Conservation (phyloP, 345 rosid genomes). For the Moringa oleifera region DNA sequence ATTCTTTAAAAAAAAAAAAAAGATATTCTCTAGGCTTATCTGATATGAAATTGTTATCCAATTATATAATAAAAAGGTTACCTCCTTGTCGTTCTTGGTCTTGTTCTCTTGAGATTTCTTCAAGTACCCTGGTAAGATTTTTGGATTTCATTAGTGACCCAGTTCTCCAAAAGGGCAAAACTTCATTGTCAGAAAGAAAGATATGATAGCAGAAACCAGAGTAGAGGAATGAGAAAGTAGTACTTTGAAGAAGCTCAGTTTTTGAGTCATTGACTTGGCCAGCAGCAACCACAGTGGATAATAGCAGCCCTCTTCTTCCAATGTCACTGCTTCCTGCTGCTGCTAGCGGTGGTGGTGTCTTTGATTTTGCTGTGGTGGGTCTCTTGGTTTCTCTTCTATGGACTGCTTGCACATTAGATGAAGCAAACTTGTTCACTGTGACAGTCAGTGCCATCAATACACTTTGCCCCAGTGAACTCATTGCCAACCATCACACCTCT, state of each 20-base stretch:
- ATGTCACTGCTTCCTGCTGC: constrained; percentile 20
- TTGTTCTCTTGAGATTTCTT: constrained; percentile 86
- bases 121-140: constrained; percentile 45
- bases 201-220: too few relatives aligned
- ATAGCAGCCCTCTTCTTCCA: constrained; percentile 53
- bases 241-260: constrained; percentile 73
- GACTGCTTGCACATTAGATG: constrained; percentile 69
- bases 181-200: neutral
- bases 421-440: constrained; percentile 77
- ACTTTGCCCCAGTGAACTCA: constrained; percentile 65
- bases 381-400: constrained; percentile 42
- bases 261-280: constrained; percentile 40
- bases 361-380: constrained; percentile 1
- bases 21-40: neutral
- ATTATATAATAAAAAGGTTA: too few relatives aligned
- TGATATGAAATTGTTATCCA: too few relatives aligned
- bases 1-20: too few relatives aligned
- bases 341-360: too few relatives aligned
- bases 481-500: constrained; percentile 22
- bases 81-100: constrained; percentile 85
- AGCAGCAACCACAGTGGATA: constrained; percentile 47
- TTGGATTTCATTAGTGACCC: neutral
- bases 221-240: neutral
- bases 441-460: constrained; percentile 90
- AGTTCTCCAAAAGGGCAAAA: neutral